Evolutionary conservation across 768 basidiomycete species (phyloP).

Genomic region (Tylopilus balloui): DNA sequence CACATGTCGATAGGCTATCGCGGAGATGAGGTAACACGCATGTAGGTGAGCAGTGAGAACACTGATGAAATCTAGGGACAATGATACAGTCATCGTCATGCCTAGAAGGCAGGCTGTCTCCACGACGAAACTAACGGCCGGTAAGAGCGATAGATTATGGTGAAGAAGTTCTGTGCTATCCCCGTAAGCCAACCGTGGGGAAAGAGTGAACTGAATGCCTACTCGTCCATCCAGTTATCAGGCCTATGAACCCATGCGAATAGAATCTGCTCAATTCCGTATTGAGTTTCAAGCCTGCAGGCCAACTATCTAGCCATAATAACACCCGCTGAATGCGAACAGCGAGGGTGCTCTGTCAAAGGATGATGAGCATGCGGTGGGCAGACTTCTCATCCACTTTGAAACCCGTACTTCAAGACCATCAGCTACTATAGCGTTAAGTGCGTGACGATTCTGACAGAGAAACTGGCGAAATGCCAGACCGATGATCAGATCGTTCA

Average conservation of each 20-base stretch:
- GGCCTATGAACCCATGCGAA: conserved; percentile 60
- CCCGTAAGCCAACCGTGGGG: conserved; percentile 7
- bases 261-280: conserved; percentile 88
- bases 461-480: conserved; percentile 66
- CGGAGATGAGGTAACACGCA: conserved; percentile 61
- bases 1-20: conserved; percentile 57
- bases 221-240: conserved; percentile 74
- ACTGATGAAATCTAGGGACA: conserved; percentile 61
- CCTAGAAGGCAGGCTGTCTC: conserved; percentile 41
- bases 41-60: conserved; percentile 70
- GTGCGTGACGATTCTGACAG: conserved; percentile 51
- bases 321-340: conserved; percentile 48
- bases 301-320: conserved; percentile 91
- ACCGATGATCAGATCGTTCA: conserved; percentile 89
- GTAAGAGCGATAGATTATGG: conserved; percentile 17
- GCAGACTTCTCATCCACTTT: background rate
- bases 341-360: conserved; percentile 22
- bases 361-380: background rate
- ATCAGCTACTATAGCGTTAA: conserved; percentile 39
- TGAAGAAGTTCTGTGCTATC: conserved; percentile 18
- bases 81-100: conserved; percentile 62
- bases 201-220: conserved; percentile 25
- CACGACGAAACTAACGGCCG: conserved; percentile 28
- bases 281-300: conserved; percentile 93
- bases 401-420: conserved; percentile 38